Conservation (phyloP, 306 rosid genomes). For the Medicago ruthenica region DNA sequence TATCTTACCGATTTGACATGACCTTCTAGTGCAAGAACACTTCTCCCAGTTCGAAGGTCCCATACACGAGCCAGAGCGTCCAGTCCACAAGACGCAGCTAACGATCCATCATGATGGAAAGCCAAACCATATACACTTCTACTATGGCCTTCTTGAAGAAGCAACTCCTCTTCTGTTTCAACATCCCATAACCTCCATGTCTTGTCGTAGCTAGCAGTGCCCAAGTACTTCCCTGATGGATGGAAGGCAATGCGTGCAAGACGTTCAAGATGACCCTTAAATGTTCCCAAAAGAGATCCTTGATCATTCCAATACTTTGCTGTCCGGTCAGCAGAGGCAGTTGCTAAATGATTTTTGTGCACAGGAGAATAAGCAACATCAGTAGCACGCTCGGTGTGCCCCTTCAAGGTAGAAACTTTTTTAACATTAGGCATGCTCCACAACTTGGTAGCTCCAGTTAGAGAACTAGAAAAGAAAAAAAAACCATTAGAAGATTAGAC, state of each 20-base stretch:
- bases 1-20: slow-evolving; percentile 87
- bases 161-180: slow-evolving; percentile 87
- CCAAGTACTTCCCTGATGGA: slow-evolving; percentile 94
- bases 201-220: slow-evolving; percentile 95
- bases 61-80: slow-evolving; percentile 92
- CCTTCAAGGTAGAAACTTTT: slow-evolving; percentile 72
- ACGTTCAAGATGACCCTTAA: slow-evolving; percentile 92
- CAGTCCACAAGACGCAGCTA: slow-evolving; percentile 90
- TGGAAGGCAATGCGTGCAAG: slow-evolving; percentile 96
- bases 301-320: slow-evolving; percentile 87
- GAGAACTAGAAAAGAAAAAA: slow-evolving; percentile 63
- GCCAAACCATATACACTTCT: slow-evolving; percentile 81
- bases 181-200: slow-evolving; percentile 98
- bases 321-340: slow-evolving; percentile 94
- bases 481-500: slow-evolving; percentile 21
- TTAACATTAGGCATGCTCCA: slow-evolving; percentile 91
- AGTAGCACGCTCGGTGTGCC: slow-evolving; percentile 86
- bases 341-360: slow-evolving; percentile 69
- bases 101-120: slow-evolving; percentile 90
- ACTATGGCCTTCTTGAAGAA: slow-evolving; percentile 98
- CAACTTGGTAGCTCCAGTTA: slow-evolving; percentile 78
- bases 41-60: slow-evolving; percentile 96
- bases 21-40: slow-evolving; percentile 93
- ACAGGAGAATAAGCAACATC: slow-evolving; percentile 85
- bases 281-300: slow-evolving; percentile 74